Base-by-base conservation (phyloP, 2,329 filamentous ascomycete genomes). In the Epichloe aotearoae region DNA sequence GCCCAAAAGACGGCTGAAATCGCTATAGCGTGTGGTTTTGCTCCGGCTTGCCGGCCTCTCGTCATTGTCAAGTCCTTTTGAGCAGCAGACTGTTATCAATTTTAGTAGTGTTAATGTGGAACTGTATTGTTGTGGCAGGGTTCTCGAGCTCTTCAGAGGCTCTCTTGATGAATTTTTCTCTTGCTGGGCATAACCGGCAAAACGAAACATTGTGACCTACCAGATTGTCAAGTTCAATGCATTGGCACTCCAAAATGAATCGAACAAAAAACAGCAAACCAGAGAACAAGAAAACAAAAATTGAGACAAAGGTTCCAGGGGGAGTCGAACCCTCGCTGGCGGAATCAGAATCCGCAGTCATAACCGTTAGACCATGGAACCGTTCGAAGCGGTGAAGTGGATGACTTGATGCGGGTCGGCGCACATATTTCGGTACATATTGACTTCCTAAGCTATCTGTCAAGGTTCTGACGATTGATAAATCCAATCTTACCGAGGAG, bases 311-410 rank as follows among this genome's bases (percentile, higher is more conserved):
- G 63, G 63, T 65, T 59, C 59, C 59, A 60, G 62, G 34, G 62
- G 62, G 63, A 65, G 62, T 65, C 62, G 62, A 63, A 64, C 61
- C 62, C 62, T 64, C 62, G 62, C 62, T 65, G 63, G 62, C 62
- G 61, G 63, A 64, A 64, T 64, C 62, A 64, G 54, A 55, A 55
- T 64, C 63, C 61, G 63, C 62, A 65, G 62, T 65, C 62, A 65
- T 65, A 57, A 62, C 62, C 62, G 62, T 64, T 64, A 65, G 63
- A 65, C 62, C 62, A 65, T 60, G 60, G 58, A 64, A 64, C 63
- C 62, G 1, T 2, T 20, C 54, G 54, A 56, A 58, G 53, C 47
- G 55, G 60, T 63, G 50, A 19, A n/a, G n/a, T n/a, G n/a, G n/a
- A 50, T 17, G 57, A 51, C 6, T 42, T 3, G 40, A n/a, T 51